Evolutionary conservation across 108 stramenopile genomes (phyloP), one percentile per base, ranked within the genome.

Genomic region (Chaetoceros muelleri): DNA sequence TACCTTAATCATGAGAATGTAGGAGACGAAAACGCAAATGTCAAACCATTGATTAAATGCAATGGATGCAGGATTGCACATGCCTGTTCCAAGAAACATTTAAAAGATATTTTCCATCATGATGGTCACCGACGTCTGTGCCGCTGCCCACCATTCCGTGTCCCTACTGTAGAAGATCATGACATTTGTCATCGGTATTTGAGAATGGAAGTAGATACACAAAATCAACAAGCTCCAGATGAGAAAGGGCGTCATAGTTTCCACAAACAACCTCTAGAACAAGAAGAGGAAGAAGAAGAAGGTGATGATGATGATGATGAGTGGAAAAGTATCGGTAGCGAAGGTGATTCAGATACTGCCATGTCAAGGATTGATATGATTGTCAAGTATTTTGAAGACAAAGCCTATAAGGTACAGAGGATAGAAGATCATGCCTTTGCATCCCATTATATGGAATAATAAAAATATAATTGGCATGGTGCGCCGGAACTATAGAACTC

Each of bases 251-350:
- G n/a, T n/a, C n/a, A n/a, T n/a, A n/a, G n/a, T n/a, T n/a, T n/a
- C n/a, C n/a, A n/a, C n/a, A n/a, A n/a, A n/a, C n/a, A n/a, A n/a
- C n/a, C n/a, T n/a, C n/a, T n/a, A n/a, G n/a, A n/a, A n/a, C n/a
- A n/a, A n/a, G n/a, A n/a, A n/a, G n/a, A n/a, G n/a, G n/a, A n/a
- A n/a, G 34, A 40, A 5, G 34, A 40, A 5, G 62, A 51, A 24
- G 27, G 16, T n/a, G 61, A 66, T 18, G 47, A 26, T 3, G 64
- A 65, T 2, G 58, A 52, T 27, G 66, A 53, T 26, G 53, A 51
- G 2, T 64, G 62, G 7, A 56, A 40, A 40, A 40, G 34, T 40
- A 13, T 40, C 13, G 13, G 34, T 13, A 40, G 34, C 34, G 34
- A 40, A 13, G 34, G 13, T 10, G 34, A 10, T 13, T 13, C 34